Percentiles rank a stretch among this genome's conserved stretches.
phyloP scores from a whole-genome alignment of 768 basidiomycete genomes.

The Lentinula raphanica region DNA sequence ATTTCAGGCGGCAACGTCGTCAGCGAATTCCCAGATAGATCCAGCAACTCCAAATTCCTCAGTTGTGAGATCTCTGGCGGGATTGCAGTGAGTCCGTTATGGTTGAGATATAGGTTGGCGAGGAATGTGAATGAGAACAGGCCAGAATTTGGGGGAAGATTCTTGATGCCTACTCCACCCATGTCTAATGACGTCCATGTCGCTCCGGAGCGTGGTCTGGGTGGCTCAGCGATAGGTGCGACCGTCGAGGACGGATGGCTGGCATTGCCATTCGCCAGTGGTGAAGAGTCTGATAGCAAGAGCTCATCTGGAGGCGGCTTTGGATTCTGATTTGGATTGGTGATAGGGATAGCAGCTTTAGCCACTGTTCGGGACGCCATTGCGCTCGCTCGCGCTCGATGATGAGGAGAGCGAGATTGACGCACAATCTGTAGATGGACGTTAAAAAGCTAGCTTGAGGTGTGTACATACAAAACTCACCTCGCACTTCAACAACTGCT shows the following conservation, averaged over 20 bases:
- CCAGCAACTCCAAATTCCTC: conserved; percentile 81
- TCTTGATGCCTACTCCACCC: conserved; percentile 93
- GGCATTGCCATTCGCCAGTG: conserved; percentile 9
- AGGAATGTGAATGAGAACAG: conserved; percentile 89
- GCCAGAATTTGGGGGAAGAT: conserved; percentile 70
- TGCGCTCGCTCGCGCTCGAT: conserved; percentile 91
- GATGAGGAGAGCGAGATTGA: conserved; percentile 82
- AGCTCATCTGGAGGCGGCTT: conserved; percentile 31
- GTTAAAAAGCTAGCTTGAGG: conserved; percentile 16
- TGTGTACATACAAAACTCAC: conserved; percentile 40
- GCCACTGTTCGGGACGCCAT: conserved; percentile 85
- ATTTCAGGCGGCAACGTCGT: conserved; percentile 75
- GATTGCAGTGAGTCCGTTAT: conserved; percentile 76
- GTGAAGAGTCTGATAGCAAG: conserved; percentile 20
- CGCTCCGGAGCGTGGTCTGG: conserved; percentile 66
- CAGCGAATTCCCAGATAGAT: conserved; percentile 87
- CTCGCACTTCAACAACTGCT: conserved; percentile 89
- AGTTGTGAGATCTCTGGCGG: conserved; percentile 82
- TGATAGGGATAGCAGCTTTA: conserved; percentile 87
- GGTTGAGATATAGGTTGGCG: conserved; percentile 92
- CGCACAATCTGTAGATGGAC: conserved; percentile 61
- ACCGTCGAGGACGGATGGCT: conserved; percentile 71
- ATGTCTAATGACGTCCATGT: conserved; percentile 92
- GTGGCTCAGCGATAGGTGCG: conserved; percentile 64
- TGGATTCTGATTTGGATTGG: conserved; percentile 89